These are phyloP conservation scores for Rhizopogon sp. DNA, from an alignment of 768 basidiomycete genomes.

Conservation along the genomic window DNA sequence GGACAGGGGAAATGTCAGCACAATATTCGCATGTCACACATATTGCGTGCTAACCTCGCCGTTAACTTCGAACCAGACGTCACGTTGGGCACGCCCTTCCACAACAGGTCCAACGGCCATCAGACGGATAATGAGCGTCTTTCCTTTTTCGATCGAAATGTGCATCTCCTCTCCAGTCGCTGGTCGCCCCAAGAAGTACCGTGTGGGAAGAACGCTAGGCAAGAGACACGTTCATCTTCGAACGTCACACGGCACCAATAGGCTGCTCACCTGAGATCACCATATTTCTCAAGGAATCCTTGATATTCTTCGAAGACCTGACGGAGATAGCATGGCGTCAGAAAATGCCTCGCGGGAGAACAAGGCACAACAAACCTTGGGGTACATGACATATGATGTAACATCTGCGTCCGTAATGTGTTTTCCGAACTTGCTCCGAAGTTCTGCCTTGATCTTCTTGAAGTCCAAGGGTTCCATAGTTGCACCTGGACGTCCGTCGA, in stretches of 20 bases:
- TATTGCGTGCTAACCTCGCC: constrained; percentile 62
- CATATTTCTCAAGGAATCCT: constrained; percentile 91
- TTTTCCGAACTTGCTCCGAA: constrained; percentile 92
- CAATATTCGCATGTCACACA: constrained; percentile 9
- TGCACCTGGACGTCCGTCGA: constrained; percentile 90
- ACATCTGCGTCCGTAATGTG: constrained; percentile 94
- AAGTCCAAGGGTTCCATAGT: constrained; percentile 88
- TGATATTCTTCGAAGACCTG: constrained; percentile 98
- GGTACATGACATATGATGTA: constrained; percentile 96
- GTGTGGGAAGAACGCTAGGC: constrained; percentile 87
- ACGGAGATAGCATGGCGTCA: constrained; percentile 10
- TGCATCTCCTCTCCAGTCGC: constrained; percentile 94
- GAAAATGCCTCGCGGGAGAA: constrained; percentile 2
- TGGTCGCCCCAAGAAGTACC: constrained; percentile 94
- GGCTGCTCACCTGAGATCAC: constrained; percentile 74
- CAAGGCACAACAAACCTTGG: constrained; percentile 57
- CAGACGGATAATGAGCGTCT: constrained; percentile 93
- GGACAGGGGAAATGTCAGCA: constrained; percentile 11
- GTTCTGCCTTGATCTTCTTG: constrained; percentile 91
- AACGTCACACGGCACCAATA: constrained; percentile 1
- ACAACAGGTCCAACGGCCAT: constrained; percentile 95
- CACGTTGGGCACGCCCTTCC: constrained; percentile 85
- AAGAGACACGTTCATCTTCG: constrained; percentile 11
- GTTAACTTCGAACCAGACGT: constrained; percentile 98
- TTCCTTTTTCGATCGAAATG: constrained; percentile 93